phyloP scores from a whole-genome alignment of 2,329 filamentous ascomycete species.

The Tolypocladium ophioglossoides region DNA sequence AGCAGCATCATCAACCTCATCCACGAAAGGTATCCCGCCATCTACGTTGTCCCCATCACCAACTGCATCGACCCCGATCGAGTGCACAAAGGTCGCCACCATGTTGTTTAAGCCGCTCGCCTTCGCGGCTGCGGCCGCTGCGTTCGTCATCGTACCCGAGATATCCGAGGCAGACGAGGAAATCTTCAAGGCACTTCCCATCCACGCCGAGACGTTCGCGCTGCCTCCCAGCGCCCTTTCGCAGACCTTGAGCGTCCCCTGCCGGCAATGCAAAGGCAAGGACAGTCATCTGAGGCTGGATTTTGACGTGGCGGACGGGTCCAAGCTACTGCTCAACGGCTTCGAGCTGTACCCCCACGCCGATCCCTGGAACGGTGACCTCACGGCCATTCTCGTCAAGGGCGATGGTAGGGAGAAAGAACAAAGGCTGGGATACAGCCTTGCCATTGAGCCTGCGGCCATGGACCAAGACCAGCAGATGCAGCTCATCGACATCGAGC shows the following conservation, averaged over 20 bases:
- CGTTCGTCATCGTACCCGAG: slow-evolving; percentile 45
- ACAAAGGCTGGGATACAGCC: slow-evolving; percentile 37
- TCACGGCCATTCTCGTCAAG: slow-evolving; percentile 35
- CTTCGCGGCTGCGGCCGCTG: slow-evolving; percentile 24
- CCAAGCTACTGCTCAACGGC: slow-evolving; percentile 46
- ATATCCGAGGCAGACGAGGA: slow-evolving; percentile 30
- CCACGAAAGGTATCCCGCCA: neutral
- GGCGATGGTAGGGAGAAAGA: slow-evolving; percentile 24
- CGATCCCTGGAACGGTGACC: slow-evolving; percentile 30
- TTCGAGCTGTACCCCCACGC: slow-evolving; percentile 48
- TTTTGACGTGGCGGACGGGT: slow-evolving; percentile 38
- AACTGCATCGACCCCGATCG: neutral
- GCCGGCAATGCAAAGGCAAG: slow-evolving; percentile 40
- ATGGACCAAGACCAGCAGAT: slow-evolving; percentile 40
- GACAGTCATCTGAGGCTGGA: slow-evolving; percentile 39
- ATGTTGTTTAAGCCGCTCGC: slow-evolving; percentile 23
- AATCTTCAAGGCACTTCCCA: slow-evolving; percentile 29
- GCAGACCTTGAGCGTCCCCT: slow-evolving; percentile 38
- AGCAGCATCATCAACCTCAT: neutral
- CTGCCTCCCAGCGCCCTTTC: slow-evolving; percentile 21
- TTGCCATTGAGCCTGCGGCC: slow-evolving; percentile 31
- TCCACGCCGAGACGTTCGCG: slow-evolving; percentile 24
- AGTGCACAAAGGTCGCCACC: neutral
- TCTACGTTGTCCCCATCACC: neutral
- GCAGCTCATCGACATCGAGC: slow-evolving; percentile 40